Percentiles rank a stretch among this genome's conserved stretches.
Conservation (phyloP, 352 stramenopile species). For the Pythium guiyangense region DNA sequence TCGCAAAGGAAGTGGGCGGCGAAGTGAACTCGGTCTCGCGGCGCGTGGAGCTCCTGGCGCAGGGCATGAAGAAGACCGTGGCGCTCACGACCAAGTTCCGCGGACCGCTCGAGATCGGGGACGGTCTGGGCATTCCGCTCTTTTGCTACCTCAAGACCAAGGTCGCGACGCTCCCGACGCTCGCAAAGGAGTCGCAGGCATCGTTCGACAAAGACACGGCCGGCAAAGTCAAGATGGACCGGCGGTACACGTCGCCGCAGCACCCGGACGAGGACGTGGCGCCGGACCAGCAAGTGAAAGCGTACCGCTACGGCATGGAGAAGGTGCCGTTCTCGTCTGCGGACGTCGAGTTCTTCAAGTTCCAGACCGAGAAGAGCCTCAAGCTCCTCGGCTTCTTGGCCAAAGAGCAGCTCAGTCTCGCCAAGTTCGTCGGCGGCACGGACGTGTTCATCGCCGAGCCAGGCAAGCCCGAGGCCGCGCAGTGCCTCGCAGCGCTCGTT, state of each 20-base stretch:
- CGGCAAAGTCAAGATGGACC: constrained; percentile 72
- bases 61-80: constrained; percentile 78
- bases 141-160: constrained; percentile 83
- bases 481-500: constrained; percentile 57
- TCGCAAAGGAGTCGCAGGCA: constrained; percentile 65
- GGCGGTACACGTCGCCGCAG: constrained; percentile 56
- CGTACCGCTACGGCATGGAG: constrained; percentile 74
- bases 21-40: constrained; percentile 67
- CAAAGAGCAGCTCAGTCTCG: constrained; percentile 31
- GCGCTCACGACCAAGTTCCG: constrained; percentile 74
- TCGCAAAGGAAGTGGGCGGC: constrained; percentile 60
- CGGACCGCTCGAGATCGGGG: constrained; percentile 63
- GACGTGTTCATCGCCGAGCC: constrained; percentile 80
- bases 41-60: constrained; percentile 66
- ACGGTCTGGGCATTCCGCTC: constrained; percentile 57
- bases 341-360: constrained; percentile 80
- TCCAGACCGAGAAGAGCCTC: constrained; percentile 71
- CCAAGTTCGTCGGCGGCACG: constrained; percentile 56
- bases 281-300: constrained; percentile 70
- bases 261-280: constrained; percentile 70
- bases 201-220: constrained; percentile 54
- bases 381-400: constrained; percentile 76
- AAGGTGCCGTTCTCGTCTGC: constrained; percentile 78
- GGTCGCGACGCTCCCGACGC: constrained; percentile 55
- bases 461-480: constrained; percentile 54